These are phyloP conservation scores for Pachysandra terminalis DNA, from an alignment of 164 flowering plant species.

Conservation along the genomic window DNA sequence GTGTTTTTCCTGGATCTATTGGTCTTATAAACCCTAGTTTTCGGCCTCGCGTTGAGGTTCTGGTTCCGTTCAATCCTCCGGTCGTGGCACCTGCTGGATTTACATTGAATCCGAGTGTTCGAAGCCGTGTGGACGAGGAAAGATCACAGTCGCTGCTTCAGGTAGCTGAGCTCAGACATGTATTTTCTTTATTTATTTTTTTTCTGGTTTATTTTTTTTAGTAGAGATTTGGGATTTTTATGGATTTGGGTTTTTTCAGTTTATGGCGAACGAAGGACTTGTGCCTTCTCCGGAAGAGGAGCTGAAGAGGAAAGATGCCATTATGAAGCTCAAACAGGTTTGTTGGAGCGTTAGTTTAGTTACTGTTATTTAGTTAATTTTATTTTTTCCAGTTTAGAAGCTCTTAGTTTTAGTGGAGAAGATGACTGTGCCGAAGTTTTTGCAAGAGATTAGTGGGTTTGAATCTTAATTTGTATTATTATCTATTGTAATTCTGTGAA, in stretches of 20 bases:
- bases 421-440: neutral
- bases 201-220: neutral
- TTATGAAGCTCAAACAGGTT: slow-evolving; percentile 53
- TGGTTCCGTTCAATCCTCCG: neutral
- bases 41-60: neutral
- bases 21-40: slow-evolving; percentile 7
- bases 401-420: neutral
- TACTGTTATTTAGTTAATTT: neutral
- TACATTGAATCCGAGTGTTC: slow-evolving; percentile 12
- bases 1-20: neutral
- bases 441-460: neutral
- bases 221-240: neutral
- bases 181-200: neutral
- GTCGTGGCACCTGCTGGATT: neutral
- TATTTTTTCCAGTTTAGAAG: neutral
- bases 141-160: slow-evolving; percentile 17
- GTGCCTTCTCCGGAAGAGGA: slow-evolving; percentile 50
- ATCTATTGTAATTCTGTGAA: neutral
- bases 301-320: slow-evolving; percentile 33
- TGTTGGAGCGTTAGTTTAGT: neutral
- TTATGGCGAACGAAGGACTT: slow-evolving; percentile 42
- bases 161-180: slow-evolving; percentile 4
- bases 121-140: slow-evolving; percentile 17
- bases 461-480: neutral
- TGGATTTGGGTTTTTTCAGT: slow-evolving; percentile 23